Base-by-base conservation (phyloP, 2,329 filamentous ascomycete species). In the Hymenotorrendiella dingleyae region DNA sequence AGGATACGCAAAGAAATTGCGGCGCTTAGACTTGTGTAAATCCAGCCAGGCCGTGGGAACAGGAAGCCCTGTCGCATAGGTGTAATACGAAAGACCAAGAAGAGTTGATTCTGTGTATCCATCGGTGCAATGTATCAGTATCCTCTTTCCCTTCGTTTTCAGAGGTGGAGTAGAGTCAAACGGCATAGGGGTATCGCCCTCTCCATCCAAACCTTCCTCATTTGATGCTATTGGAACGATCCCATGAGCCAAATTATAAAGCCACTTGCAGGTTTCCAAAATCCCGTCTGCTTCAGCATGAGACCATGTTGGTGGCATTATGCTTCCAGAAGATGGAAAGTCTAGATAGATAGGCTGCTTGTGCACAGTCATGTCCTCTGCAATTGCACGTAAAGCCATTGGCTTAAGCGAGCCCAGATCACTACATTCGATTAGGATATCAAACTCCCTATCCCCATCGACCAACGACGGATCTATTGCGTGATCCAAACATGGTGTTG, bases 1-100 rank as follows among this genome's bases (percentile, higher is more conserved):
- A 1, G 86, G 84, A 55, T 97, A 97, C 0, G 93, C 89, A 60
- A 98, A 98, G 68, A 97, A 96, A 60, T 98, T 97, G 46, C 93
- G 84, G 43, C 78, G 73, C 62, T 85, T 87, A 10, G 80, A 74
- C 9, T 81, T 82, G 62, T 98, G 93, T 36, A 98, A 70, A 46
- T 80, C 74, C 8, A 97, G 71, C 90, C 90, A 97, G 7, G 93
- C 90, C 43, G 89, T 80, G 21, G 90, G 84, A 0, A 91, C 76
- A 0, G 90, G 76, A 9, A 80, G 71, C 6, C 87, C 88, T 48
- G 93, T 87, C 41, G 86, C 87, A 64, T 89, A 98, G 74, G 94
- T 94, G 61, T 84, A 88, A 64, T 98, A 98, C 8, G 91, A 87
- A 28, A 98, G 78, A 2, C 79, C 88, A 14, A 98, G 73, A 63